Evolutionary conservation across 2,329 filamentous ascomycete species (phyloP).

Genomic region (Hymenoscyphus scutula): DNA sequence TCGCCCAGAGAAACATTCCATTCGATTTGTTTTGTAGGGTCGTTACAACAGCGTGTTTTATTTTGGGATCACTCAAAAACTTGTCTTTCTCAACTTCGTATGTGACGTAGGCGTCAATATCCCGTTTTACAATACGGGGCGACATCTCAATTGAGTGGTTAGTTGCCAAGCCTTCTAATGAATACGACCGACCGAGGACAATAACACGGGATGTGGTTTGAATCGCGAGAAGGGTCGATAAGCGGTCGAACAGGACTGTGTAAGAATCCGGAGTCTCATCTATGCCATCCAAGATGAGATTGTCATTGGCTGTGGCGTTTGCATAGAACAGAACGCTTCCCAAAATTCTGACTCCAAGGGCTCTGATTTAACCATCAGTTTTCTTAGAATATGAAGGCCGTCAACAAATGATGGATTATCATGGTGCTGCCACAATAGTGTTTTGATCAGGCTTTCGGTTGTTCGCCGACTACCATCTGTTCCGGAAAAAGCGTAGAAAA

Average conservation of each 20-base stretch:
- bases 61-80: background rate
- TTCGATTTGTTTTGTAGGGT: background rate
- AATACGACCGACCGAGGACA: background rate
- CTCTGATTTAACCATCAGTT: background rate
- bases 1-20: background rate
- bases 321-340: background rate
- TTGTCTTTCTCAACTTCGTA: background rate
- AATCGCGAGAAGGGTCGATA: background rate
- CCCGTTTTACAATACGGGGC: background rate
- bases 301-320: background rate
- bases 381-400: background rate
- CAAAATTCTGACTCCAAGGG: background rate
- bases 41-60: background rate
- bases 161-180: background rate
- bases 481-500: background rate
- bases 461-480: background rate
- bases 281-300: background rate
- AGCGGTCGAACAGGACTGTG: background rate
- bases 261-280: background rate
- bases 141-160: background rate
- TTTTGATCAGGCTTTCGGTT: background rate
- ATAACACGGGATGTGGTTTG: background rate
- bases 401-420: background rate
- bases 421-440: background rate
- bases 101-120: background rate